phyloP scores from a whole-genome alignment of 805 yeast genomes.

The Lipomyces spencermartinsiae region DNA sequence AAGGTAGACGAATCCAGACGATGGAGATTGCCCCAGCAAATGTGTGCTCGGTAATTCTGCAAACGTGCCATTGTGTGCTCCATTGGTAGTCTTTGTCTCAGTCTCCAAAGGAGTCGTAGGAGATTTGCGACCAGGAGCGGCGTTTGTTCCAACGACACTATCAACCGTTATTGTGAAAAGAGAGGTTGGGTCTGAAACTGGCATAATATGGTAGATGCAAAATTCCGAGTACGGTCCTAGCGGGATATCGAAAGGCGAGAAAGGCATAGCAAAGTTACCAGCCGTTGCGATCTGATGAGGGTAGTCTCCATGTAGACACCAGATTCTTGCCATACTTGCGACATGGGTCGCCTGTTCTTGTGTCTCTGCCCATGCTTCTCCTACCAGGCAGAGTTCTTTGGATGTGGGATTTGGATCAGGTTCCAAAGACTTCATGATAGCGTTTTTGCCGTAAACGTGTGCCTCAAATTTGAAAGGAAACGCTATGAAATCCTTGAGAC shows the following conservation, averaged over 20 bases:
- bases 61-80: not conserved
- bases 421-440: not conserved
- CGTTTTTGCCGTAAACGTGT: not conserved
- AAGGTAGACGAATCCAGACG: not conserved
- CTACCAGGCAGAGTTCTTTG: too few species aligned
- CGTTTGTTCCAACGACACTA: not conserved
- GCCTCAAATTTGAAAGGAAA: not conserved
- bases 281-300: not conserved
- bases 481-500: not conserved
- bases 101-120: too few species aligned
- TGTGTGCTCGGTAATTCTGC: too few species aligned
- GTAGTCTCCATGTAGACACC: not conserved
- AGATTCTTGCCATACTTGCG: not conserved
- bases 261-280: conserved; percentile 9
- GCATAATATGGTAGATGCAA: conserved; percentile 5
- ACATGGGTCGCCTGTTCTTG: not conserved
- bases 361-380: too few species aligned
- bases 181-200: not conserved
- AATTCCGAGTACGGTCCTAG: conserved; percentile 1
- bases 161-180: too few species aligned
- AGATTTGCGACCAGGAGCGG: too few species aligned
- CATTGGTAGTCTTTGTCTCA: too few species aligned
- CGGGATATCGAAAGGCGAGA: not conserved
- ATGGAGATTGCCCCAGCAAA: not conserved
- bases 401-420: not conserved